These are phyloP conservation scores for Spathaspora passalidarum DNA, from an alignment of 805 yeast species.

Conservation along the genomic window DNA sequence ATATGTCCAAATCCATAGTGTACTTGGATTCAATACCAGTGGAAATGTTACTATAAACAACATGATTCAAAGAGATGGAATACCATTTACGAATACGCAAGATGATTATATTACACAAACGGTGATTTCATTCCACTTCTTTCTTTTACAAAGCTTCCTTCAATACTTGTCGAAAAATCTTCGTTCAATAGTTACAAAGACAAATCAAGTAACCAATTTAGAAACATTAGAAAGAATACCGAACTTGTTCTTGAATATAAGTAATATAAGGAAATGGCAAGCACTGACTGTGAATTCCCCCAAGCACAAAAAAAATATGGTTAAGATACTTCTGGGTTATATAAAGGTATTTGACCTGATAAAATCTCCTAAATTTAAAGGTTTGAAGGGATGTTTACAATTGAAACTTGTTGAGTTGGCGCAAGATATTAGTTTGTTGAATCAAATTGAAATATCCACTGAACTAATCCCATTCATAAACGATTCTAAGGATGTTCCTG, in stretches of 20 bases:
- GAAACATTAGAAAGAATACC: conserved; percentile 14
- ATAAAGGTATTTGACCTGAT: conserved; percentile 17
- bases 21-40: neutral
- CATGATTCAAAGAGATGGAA: conserved; percentile 7
- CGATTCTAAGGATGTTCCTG: conserved; percentile 5
- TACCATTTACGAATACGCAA: conserved; percentile 8
- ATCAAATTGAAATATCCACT: conserved; percentile 4
- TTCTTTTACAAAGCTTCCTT: conserved; percentile 23
- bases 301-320: conserved; percentile 19
- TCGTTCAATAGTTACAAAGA: conserved; percentile 10
- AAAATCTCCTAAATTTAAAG: conserved; percentile 6
- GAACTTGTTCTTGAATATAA: conserved; percentile 13
- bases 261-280: conserved; percentile 23
- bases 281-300: conserved; percentile 5
- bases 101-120: conserved; percentile 10
- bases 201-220: conserved; percentile 10
- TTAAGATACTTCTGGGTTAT: conserved; percentile 25
- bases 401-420: conserved; percentile 12
- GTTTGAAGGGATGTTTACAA: conserved; percentile 8
- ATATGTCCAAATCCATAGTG: neutral
- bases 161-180: conserved; percentile 19
- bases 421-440: conserved; percentile 5
- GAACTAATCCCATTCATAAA: conserved; percentile 5
- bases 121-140: conserved; percentile 25
- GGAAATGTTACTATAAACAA: neutral